These are phyloP conservation scores for Aspergillus olivimuriae DNA, from an alignment of 495 filamentous ascomycete species.

Conservation along the genomic window DNA sequence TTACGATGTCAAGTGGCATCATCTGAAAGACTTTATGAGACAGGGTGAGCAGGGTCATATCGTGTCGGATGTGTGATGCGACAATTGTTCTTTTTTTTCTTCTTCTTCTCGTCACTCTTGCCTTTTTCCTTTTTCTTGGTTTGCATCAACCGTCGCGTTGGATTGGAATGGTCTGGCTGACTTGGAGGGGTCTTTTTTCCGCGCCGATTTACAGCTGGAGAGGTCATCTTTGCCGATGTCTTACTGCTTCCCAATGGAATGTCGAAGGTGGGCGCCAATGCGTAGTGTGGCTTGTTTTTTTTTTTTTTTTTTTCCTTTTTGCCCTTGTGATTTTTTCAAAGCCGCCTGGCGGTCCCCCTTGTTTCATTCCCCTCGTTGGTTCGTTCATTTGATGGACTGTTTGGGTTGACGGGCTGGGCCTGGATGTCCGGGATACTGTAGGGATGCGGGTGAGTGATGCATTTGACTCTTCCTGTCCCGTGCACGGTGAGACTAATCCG, in stretches of 20 bases:
- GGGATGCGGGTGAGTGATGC: slow-evolving; percentile 93
- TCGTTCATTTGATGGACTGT: slow-evolving; percentile 76
- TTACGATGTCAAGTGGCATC: slow-evolving; percentile 99
- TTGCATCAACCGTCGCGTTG: slow-evolving; percentile 4
- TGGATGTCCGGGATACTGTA: slow-evolving; percentile 83
- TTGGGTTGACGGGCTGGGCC: slow-evolving; percentile 99
- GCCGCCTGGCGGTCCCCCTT: no score
- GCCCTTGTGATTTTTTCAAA: slow-evolving; percentile 37
- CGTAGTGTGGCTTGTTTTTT: slow-evolving; percentile 76
- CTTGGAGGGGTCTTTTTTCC: slow-evolving; percentile 15
- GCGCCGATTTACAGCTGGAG: slow-evolving; percentile 65
- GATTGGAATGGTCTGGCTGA: slow-evolving; percentile 27
- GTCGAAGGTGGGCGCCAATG: slow-evolving; percentile 99
- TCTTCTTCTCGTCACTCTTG: no score
- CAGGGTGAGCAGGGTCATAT: slow-evolving; percentile 66
- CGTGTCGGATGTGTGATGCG: slow-evolving; percentile 18
- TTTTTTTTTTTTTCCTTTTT: slow-evolving; percentile 59
- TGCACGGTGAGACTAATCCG: slow-evolving; percentile 23
- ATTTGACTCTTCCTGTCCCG: background rate
- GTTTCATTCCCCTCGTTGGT: slow-evolving; percentile 17
- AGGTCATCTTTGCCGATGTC: slow-evolving; percentile 99
- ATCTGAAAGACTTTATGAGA: slow-evolving; percentile 99
- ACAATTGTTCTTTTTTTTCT: slow-evolving; percentile 2
- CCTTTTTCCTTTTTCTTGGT: background rate
- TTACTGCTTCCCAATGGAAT: slow-evolving; percentile 99